Base-by-base conservation (phyloP, 495 filamentous ascomycete species). In the Trichoderma parareesei region DNA sequence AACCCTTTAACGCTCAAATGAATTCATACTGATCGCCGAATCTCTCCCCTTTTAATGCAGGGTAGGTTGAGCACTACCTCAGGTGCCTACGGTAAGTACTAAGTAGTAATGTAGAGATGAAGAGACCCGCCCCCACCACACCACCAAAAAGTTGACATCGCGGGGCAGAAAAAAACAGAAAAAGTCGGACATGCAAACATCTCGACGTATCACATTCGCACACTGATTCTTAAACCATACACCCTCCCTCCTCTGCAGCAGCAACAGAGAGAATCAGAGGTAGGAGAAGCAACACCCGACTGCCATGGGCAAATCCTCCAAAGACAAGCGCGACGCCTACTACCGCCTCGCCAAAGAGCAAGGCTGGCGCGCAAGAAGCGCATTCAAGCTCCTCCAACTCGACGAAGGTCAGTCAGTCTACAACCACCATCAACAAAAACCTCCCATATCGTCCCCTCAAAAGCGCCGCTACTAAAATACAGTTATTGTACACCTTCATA, bases 291-390 rank as follows among this genome's bases (percentile, higher is more conserved):
- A 27, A 55, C 2, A 18, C 7, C 9, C 33, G 3, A 2, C 14
- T 35, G 66, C 48, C 33, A 98, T 98, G 94, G 94, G 94, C 2
- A 97, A 97, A 74, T 96, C 94, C 1, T 97, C 93, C 43, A 98
- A 98, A 77, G 94, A 98, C 71, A 98, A 98, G 79, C 90, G 94
- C 60, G 94, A 98, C 73, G 90, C 92, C 62, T 98, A 98, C 77
- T 98, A 98, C 73, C 86, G 94, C 38, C 88, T 98, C 8, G 94
- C 94, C 4, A 98, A 98, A 78, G 94, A 98, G 71, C 92, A 98
- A 82, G 93, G 94, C 65, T 98, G 93, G 93, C 90, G 94, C 37
- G 94, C 94, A 16, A 88, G 94, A 61, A 93, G 90, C 65, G 94
- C 94, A 41, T 98, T 95, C 85, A 98, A 98, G 72, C 83, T 98